phyloP scores from a whole-genome alignment of 2,329 filamentous ascomycete species.

The Pseudocercospora vitis region DNA sequence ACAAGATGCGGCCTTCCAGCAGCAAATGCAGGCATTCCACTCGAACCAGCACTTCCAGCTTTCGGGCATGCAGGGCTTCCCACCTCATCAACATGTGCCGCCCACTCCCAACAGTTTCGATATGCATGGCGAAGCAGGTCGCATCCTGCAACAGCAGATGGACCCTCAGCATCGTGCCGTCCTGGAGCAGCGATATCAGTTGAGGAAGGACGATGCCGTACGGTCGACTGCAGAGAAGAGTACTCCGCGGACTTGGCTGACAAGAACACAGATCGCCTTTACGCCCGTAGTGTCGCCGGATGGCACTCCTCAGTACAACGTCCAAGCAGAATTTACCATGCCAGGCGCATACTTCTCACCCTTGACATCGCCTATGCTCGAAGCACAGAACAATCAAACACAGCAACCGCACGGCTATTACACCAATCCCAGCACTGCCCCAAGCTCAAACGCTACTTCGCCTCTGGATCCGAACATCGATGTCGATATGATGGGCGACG shows the following conservation, averaged over 20 bases:
- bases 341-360: constrained; percentile 79
- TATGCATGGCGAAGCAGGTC: constrained; percentile 60
- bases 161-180: constrained; percentile 60
- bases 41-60: constrained; percentile 39
- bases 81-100: constrained; percentile 60
- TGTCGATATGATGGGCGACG: constrained; percentile 46
- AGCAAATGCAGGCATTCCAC: constrained; percentile 29
- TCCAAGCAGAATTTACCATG: constrained; percentile 59
- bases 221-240: constrained; percentile 45
- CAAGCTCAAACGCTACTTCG: constrained; percentile 51
- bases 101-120: constrained; percentile 81
- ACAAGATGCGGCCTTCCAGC: constrained; percentile 31
- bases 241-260: constrained; percentile 24
- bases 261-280: constrained; percentile 48
- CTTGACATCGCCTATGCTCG: constrained; percentile 75
- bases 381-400: constrained; percentile 62
- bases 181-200: constrained; percentile 65
- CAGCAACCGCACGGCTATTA: constrained; percentile 43
- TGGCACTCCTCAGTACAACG: constrained; percentile 70
- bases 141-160: constrained; percentile 56
- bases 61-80: constrained; percentile 46
- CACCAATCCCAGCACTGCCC: constrained; percentile 55
- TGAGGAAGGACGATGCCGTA: constrained; percentile 68
- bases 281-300: constrained; percentile 82
- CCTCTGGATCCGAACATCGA: constrained; percentile 45